Evolutionary conservation across 164 flowering plant genomes (phyloP), one percentile per base, ranked within the genome.

Genomic region (Vitis cinerea): DNA sequence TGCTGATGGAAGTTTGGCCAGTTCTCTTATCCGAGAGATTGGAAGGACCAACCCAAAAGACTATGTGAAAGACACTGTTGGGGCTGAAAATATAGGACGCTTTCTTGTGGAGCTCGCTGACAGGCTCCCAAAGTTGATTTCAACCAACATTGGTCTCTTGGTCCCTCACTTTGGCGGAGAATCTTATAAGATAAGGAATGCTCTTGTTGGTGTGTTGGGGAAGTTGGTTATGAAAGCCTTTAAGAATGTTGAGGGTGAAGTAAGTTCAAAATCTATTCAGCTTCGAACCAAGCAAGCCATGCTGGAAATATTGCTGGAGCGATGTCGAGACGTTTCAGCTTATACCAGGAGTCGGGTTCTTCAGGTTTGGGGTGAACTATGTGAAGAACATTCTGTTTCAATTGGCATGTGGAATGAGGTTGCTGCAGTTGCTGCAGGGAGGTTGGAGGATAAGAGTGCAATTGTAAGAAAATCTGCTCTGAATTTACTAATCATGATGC

Each of bases 361-460:
- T 77, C 99, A 96, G 75, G 97, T 96, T 61, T 96, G 99, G 99
- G 88, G 91, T 72, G 99, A 96, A 71, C 80, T 96, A 44, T 96
- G 99, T 70, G 99, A 96, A 78, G 92, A 90, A 65, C 93, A 91
- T 85, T 80, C 94, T 55, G 82, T 96, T 68, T 83, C 97, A 31
- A 91, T 96, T 82, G 99, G 97, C 44, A 65, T 93, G 74, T 96
- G 99, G 98, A 93, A 91, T 81, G 95, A 96, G 81, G 92, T 96
- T 70, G 93, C 98, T 11, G 75, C 70, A 66, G 78, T 93, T 78
- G 95, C 97, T 78, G 87, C 97, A 61, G 98, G 98, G 71, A 89
- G 99, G 72, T 80, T 93, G 83, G 98, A 91, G 81, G 99, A 96
- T 74, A 96, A 91, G 78, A 86, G 89, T 83, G 91, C 99, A 30